phyloP scores from a whole-genome alignment of 2,329 filamentous ascomycete species.

The Aspergillus persii region DNA sequence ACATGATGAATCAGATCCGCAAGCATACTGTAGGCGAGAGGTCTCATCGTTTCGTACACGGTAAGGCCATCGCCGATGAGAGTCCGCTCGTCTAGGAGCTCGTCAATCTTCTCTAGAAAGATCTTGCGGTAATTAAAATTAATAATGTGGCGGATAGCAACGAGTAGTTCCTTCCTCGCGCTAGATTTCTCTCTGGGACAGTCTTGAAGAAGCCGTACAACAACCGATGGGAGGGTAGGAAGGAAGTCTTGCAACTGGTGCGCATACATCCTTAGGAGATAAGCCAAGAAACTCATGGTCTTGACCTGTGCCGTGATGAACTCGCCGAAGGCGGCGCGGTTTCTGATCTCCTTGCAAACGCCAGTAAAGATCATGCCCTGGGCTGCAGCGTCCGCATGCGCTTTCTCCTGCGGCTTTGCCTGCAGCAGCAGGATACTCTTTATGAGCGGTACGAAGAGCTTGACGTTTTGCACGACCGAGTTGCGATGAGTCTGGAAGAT shows the following conservation, averaged over 20 bases:
- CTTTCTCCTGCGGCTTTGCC: conserved; percentile 88
- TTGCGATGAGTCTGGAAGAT: conserved; percentile 90
- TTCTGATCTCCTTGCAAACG: conserved; percentile 89
- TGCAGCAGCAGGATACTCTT: conserved; percentile 85
- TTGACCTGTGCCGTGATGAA: conserved; percentile 98
- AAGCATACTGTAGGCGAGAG: conserved; percentile 95
- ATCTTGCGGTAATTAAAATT: conserved; percentile 98
- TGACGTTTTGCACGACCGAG: conserved; percentile 80
- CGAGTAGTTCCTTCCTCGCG: conserved; percentile 88
- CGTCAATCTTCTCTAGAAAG: conserved; percentile 90
- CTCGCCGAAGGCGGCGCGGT: conserved; percentile 90
- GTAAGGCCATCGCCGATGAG: conserved; percentile 94
- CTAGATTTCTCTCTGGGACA: conserved; percentile 93
- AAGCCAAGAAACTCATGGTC: conserved; percentile 98
- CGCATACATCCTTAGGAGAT: conserved; percentile 82
- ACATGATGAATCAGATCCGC: conserved; percentile 98
- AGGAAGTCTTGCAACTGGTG: conserved; percentile 86
- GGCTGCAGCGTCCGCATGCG: conserved; percentile 78
- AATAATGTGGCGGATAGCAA: conserved; percentile 96
- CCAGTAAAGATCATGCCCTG: conserved; percentile 84
- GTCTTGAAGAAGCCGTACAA: conserved; percentile 87
- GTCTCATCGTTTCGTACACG: conserved; percentile 93
- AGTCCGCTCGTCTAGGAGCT: conserved; percentile 88
- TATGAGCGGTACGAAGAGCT: conserved; percentile 88
- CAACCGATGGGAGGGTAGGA: conserved; percentile 78